phyloP scores from a whole-genome alignment of 805 yeast species.

The Starmerella etchellsii region DNA sequence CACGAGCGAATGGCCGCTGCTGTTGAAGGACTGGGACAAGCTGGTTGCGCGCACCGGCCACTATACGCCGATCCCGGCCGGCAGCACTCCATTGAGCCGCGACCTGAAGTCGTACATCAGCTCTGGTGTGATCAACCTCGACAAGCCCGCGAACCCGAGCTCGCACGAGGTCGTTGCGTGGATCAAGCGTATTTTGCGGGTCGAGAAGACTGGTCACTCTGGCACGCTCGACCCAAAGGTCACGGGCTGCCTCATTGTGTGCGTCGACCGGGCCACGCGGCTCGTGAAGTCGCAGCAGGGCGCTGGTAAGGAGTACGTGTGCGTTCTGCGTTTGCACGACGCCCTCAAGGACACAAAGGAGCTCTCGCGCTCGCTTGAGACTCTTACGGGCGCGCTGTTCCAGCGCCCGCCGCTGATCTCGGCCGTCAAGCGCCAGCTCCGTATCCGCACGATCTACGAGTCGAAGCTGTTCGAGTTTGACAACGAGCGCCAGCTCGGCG shows the following conservation, averaged over 20 bases:
- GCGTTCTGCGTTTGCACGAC: constrained; percentile 92
- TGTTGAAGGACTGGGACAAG: constrained; percentile 87
- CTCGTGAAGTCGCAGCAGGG: constrained; percentile 98
- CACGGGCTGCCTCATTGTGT: constrained; percentile 96
- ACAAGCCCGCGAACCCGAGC: constrained; percentile 96
- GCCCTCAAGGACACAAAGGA: constrained; percentile 83
- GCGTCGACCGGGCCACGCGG: constrained; percentile 96
- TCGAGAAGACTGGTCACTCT: constrained; percentile 96
- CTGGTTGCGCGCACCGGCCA: constrained; percentile 90
- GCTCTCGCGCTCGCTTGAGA: constrained; percentile 75
- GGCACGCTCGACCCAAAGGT: constrained; percentile 98
- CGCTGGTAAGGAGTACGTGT: constrained; percentile 99
- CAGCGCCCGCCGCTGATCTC: constrained; percentile 98
- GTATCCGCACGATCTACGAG: constrained; percentile 96
- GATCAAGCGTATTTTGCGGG: constrained; percentile 90
- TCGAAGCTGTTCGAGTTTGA: constrained; percentile 92
- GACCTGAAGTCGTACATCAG: constrained; percentile 80
- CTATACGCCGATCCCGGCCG: constrained; percentile 94
- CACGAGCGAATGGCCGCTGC: constrained; percentile 90
- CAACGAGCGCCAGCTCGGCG: constrained; percentile 91
- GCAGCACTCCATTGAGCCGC: constrained; percentile 88
- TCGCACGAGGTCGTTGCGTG: constrained; percentile 99
- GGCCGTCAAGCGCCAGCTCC: constrained; percentile 96
- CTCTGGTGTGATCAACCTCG: constrained; percentile 93
- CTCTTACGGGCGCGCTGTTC: constrained; percentile 94